A percentile compares a stretch with the other conserved stretches of the same genome.
These are phyloP conservation scores for Rhodosporidiobolus odoratus DNA, from an alignment of 768 basidiomycete species.

Conservation along the genomic window DNA sequence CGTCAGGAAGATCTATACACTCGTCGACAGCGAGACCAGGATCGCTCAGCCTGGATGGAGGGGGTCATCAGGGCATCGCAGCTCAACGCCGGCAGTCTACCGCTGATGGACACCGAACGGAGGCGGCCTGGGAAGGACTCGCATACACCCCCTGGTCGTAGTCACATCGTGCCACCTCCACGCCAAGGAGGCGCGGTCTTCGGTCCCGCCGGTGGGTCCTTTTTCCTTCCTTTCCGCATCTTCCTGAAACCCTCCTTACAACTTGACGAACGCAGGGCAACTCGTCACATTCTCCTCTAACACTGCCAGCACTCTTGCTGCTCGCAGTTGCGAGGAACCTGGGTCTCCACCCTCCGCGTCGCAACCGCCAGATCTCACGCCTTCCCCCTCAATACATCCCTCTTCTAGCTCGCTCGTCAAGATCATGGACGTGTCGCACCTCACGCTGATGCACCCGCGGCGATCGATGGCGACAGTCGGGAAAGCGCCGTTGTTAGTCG, in stretches of 20 bases:
- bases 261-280: constrained; percentile 17
- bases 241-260: background rate
- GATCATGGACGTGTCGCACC: constrained; percentile 39
- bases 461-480: constrained; percentile 3
- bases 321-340: too few species aligned
- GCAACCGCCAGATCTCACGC: background rate
- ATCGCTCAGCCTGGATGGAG: too few species aligned
- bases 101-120: too few species aligned
- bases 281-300: constrained; percentile 34
- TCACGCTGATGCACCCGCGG: constrained; percentile 18
- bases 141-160: too few species aligned
- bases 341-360: constrained; percentile 26
- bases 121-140: too few species aligned
- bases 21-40: too few species aligned
- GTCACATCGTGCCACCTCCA: constrained; percentile 32
- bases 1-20: too few species aligned
- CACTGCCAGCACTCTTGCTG: too few species aligned
- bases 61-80: too few species aligned
- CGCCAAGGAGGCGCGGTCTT: constrained; percentile 32
- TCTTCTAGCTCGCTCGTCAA: constrained; percentile 34
- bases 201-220: constrained; percentile 19
- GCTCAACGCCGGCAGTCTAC: too few species aligned
- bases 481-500: constrained; percentile 23
- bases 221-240: too few species aligned
- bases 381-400: background rate